Conservation (phyloP, 1,139 yeast genomes). For the Hansenula sp. region DNA sequence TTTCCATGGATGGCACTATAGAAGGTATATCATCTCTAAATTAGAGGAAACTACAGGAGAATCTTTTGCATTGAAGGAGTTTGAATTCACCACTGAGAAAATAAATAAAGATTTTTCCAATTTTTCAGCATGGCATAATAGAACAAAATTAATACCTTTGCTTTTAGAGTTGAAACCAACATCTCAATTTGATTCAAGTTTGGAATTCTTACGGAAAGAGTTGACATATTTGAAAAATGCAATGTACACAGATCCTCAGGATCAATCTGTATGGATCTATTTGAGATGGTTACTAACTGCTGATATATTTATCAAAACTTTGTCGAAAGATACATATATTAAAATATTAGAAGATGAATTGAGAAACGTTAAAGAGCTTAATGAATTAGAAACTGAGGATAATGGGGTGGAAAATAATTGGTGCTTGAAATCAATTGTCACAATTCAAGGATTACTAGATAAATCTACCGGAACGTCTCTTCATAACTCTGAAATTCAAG, state of each 20-base stretch:
- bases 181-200: constrained; percentile 24
- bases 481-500: constrained; percentile 22
- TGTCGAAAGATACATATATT: constrained; percentile 25
- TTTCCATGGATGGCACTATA: constrained; percentile 94
- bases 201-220: constrained; percentile 49
- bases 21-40: constrained; percentile 63
- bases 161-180: constrained; percentile 34
- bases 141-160: constrained; percentile 65
- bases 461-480: constrained; percentile 5
- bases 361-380: constrained; percentile 45
- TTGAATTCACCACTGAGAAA: constrained; percentile 71
- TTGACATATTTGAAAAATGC: constrained; percentile 74
- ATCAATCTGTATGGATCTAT: constrained; percentile 90
- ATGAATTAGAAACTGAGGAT: constrained; percentile 58
- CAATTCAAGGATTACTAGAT: constrained; percentile 32
- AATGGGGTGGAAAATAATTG: constrained; percentile 57
- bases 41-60: constrained; percentile 36
- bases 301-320: constrained; percentile 37
- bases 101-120: constrained; percentile 84
- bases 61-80: constrained; percentile 46
- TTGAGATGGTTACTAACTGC: constrained; percentile 75
- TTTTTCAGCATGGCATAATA: constrained; percentile 94
- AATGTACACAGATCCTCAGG: constrained; percentile 88
- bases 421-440: constrained; percentile 59
- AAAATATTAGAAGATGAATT: constrained; percentile 36